Base-by-base conservation (phyloP, 768 basidiomycete species). In the Leccinum fibrillosum region DNA sequence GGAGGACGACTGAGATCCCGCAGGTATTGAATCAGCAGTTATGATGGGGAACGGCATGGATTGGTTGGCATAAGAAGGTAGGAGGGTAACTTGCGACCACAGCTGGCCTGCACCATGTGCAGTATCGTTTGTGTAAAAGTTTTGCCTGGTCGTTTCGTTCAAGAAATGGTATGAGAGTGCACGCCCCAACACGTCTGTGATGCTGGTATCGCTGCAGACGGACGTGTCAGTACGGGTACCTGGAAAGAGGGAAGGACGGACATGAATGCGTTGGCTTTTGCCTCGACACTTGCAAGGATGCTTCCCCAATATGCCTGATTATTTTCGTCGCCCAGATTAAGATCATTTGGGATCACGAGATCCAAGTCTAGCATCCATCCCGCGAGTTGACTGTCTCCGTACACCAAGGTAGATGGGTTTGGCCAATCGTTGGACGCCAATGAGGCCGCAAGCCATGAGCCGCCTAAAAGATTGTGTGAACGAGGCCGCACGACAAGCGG, bases 151-250 rank as follows among this genome's bases (percentile, higher is more conserved):
- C 0, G 88, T 90, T 53, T 83, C 81, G 65, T 85, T 89, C 57
- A 88, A 73, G 64, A 90, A 90, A 68, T 92, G 90, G 61, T 87
- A 86, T 1, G 86, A 80, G 34, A 91, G 78, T 68, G 85, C 81
- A 1, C 86, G 82, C 0, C 70, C 75, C 79, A 85, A 89, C 6
- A 83, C 73, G 65, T 90, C 88, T 1, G 82, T 82, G 48, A 88
- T 57, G 55, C 86, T 86, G 19, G 84, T 86, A 65, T 86, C 80
- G 42, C 86, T 88, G 60, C 0, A 54, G 34, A 0, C 15, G 47
- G 30, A 39, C 1, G 45, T 7, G 50, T 50, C 35, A 56, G 45
- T 3, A 52, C 45, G 5, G 21, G 45, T 4, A 30, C 21, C 39
- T 11, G 1, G 26, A 49, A 39, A 32, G 4, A 45, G 42, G 10